Evolutionary conservation across 352 stramenopile genomes (phyloP).

Genomic region (Phytopythium kandeliae): DNA sequence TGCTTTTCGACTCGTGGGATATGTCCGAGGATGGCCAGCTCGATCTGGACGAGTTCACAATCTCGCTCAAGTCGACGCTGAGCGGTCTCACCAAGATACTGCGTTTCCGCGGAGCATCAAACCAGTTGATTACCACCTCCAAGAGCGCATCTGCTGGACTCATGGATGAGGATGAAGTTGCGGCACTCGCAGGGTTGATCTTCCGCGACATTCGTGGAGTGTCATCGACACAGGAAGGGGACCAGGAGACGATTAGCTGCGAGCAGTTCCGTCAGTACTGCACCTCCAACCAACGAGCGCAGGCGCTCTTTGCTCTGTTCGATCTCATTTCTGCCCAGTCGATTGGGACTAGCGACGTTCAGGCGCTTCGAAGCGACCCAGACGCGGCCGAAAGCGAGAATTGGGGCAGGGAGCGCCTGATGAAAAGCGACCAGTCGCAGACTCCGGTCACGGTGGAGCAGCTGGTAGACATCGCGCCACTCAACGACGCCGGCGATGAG

Average conservation of each 20-base stretch:
- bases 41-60: slow-evolving; percentile 82
- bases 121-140: not conserved
- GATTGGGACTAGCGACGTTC: not conserved
- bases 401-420: not conserved
- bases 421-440: not conserved
- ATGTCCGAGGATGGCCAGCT: slow-evolving; percentile 79
- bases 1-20: slow-evolving; percentile 85
- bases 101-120: not conserved
- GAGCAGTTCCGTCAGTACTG: slow-evolving; percentile 79
- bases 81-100: slow-evolving; percentile 64
- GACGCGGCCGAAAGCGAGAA: not conserved
- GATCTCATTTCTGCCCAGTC: slow-evolving; percentile 14
- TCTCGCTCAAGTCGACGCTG: slow-evolving; percentile 83
- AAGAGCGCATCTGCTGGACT: slow-evolving; percentile 1
- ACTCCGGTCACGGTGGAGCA: not conserved
- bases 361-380: not conserved
- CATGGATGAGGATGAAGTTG: slow-evolving; percentile 63
- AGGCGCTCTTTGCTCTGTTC: slow-evolving; percentile 60
- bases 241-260: slow-evolving; percentile 52
- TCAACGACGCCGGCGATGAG: slow-evolving; percentile 45
- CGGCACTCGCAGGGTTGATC: slow-evolving; percentile 44
- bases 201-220: slow-evolving; percentile 64
- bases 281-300: slow-evolving; percentile 50
- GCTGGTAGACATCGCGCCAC: not conserved
- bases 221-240: slow-evolving; percentile 12